Base-by-base conservation (phyloP, 2,329 filamentous ascomycete species). In the Epichloe gansuensis region DNA sequence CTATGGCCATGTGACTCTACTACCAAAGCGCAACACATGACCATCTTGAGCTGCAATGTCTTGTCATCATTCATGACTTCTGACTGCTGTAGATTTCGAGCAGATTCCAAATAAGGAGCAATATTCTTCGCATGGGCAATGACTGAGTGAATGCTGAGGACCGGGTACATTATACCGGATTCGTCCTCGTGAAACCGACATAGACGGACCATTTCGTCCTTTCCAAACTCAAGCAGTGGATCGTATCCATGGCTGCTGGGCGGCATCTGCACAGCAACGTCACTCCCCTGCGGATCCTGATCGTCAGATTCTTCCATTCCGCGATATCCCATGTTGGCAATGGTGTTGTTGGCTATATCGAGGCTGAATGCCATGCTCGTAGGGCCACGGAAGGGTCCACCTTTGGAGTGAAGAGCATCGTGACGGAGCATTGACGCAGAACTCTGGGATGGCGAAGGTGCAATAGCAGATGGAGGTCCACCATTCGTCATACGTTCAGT, bases 151-250 rank as follows among this genome's bases (percentile, higher is more conserved):
- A 95, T 85, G 59, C 88, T 80, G 46, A 95, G 67, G 4, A 95
- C 80, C 0, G 91, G 91, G 65, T 95, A 95, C 88, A 95, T 94
- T 61, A 91, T 80, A 44, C 88, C 88, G 61, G 94, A 84, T 65
- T 96, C 91, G 61, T 96, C 90, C 59, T 95, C 87, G 63, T 93
- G 91, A 0, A 94, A 73, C 13, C 80, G 76, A 58, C 88, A 88
- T 13, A 96, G 70, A 1, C 88, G 81, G 21, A 91, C 67, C 61
- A 93, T 88, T 63, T 96, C 90, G 38, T 90, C 82, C 61, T 85
- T 83, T 51, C 80, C 79, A 48, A 94, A 79, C 7, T 82, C 76
- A 81, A 89, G 91, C 31, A 97, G 78, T 0, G 90, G 89, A 63
- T 96, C 91, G 75, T 45, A 56, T 35, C 61, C 52, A 63, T 69